These are phyloP conservation scores for Colletotrichum sp. DNA, from an alignment of 2,329 filamentous ascomycete genomes.

Conservation along the genomic window DNA sequence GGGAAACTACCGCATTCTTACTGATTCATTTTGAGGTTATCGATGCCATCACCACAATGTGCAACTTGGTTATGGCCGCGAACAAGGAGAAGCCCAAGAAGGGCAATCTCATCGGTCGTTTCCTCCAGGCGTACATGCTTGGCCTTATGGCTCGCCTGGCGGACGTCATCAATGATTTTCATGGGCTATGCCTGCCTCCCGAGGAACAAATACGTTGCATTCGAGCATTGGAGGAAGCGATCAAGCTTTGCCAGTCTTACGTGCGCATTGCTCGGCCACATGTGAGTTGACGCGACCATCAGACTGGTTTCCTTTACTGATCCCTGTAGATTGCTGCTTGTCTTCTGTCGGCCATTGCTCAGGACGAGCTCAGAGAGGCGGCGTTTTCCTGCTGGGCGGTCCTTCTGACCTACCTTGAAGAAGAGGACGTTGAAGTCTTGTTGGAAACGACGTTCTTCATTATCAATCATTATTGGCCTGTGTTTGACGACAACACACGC, in stretches of 20 bases:
- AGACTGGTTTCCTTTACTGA: slow-evolving; percentile 27
- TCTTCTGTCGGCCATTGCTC: slow-evolving; percentile 81
- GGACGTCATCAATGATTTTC: slow-evolving; percentile 75
- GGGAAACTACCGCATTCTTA: not conserved
- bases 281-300: slow-evolving; percentile 50
- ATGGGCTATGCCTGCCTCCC: slow-evolving; percentile 56
- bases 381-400: slow-evolving; percentile 86
- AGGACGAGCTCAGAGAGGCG: slow-evolving; percentile 74
- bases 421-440: slow-evolving; percentile 79
- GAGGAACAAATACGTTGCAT: slow-evolving; percentile 80
- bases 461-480: slow-evolving; percentile 79
- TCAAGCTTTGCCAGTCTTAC: slow-evolving; percentile 74
- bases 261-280: slow-evolving; percentile 85
- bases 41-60: slow-evolving; percentile 53
- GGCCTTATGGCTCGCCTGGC: slow-evolving; percentile 87
- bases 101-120: slow-evolving; percentile 68
- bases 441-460: slow-evolving; percentile 91
- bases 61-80: slow-evolving; percentile 41
- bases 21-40: slow-evolving; percentile 41
- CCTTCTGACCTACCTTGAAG: slow-evolving; percentile 76
- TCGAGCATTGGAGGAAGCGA: slow-evolving; percentile 86
- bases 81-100: slow-evolving; percentile 54
- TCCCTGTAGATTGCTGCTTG: slow-evolving; percentile 81
- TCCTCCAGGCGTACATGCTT: slow-evolving; percentile 83
- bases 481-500: slow-evolving; percentile 67